These are phyloP conservation scores for Fusarium sororula DNA, from an alignment of 2,329 filamentous ascomycete species.

Conservation along the genomic window DNA sequence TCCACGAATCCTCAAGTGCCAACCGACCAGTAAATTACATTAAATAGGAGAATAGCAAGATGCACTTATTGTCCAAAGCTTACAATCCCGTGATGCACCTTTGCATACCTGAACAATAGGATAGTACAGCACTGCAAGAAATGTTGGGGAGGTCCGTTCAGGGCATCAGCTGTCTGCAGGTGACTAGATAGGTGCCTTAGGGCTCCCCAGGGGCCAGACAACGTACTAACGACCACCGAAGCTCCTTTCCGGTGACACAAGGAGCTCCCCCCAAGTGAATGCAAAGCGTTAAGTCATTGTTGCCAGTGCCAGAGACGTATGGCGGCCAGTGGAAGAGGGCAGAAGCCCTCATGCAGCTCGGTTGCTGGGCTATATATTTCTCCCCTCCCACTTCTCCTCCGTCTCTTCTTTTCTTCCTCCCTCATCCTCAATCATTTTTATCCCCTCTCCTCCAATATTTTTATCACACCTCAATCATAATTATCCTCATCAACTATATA, in stretches of 20 bases:
- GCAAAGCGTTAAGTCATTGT: not conserved
- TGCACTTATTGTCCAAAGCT: not conserved
- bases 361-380: not conserved
- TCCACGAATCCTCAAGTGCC: not conserved
- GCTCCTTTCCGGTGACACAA: not conserved
- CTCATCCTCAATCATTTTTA: not conserved
- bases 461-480: not conserved
- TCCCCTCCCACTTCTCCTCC: not conserved
- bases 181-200: not conserved
- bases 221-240: not conserved
- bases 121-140: fast-evolving
- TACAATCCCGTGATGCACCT: fast-evolving
- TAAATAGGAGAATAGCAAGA: not conserved
- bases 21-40: not conserved
- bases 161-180: not conserved
- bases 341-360: not conserved
- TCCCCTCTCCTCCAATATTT: not conserved
- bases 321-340: not conserved
- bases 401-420: not conserved
- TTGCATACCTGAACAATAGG: not conserved
- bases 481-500: not conserved
- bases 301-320: not conserved
- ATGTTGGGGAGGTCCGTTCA: too few species aligned
- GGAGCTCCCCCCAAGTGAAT: not conserved
- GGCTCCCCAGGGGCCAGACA: not conserved